Base-by-base conservation (phyloP, 768 basidiomycete genomes). In the Auricularia sp. region DNA sequence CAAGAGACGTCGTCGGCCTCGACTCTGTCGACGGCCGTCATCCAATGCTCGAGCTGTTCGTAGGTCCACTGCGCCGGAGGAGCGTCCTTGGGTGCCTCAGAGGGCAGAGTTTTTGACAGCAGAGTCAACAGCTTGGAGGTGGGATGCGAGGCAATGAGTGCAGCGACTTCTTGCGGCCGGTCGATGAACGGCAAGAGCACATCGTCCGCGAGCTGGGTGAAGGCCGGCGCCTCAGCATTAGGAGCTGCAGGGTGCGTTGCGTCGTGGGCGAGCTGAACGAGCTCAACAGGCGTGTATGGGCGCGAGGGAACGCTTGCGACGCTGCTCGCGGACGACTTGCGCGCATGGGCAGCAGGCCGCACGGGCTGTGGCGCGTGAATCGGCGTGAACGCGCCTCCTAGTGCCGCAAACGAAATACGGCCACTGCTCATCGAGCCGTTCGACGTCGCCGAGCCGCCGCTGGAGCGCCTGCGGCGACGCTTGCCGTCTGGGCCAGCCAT, bases 121-220 rank as follows among this genome's bases (percentile, higher is more conserved):
- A 92, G 82, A 5, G 86, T 79, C 66, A 92, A 86, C 2, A 94
- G 78, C 66, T 86, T 87, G 66, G 81, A 82, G 64, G 87, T 89
- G 3, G 86, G 90, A 2, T 80, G 84, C 13, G 76, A 80, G 24
- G 81, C 78, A 65, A 94, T 83, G 35, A 97, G 80, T 8, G 83
- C 76, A 3, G 81, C 68, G 1, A 95, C 92, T 71, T 97, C 94
- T 0, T 78, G 75, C 0, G 91, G 82, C 21, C 94, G 85, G 68
- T 95, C 88, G 67, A 95, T 81, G 75, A 94, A 97, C 1, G 94
- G 94, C 14, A 97, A 83, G 69, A 85, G 87, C 36, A 91, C 83
- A 66, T 90, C 86, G 24, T 85, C 84, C 4, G 89, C 88, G 1
- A 94, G 81, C 0, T 84, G 85, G 0, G 88, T 89, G 71, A 92